A percentile compares a stretch with the other conserved stretches of the same genome.
Conservation (phyloP, 176 grass and related monocot species). For the Oryza longistaminata region DNA sequence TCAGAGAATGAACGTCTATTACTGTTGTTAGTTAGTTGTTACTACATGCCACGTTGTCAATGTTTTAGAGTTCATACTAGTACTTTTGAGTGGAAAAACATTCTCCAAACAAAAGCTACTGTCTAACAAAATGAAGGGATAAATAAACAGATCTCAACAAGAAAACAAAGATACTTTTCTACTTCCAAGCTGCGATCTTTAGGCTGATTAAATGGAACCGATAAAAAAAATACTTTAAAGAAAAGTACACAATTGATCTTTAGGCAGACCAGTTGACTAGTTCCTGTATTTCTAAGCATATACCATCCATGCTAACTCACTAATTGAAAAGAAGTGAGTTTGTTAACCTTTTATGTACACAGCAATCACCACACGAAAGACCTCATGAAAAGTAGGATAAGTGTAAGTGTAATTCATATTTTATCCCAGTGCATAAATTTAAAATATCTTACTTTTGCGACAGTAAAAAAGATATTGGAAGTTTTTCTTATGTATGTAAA, state of each 20-base stretch:
- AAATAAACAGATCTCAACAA: background rate
- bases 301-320: background rate
- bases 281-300: background rate
- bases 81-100: slow-evolving; percentile 8
- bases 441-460: slow-evolving; percentile 5
- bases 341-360: background rate
- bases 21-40: slow-evolving; percentile 19
- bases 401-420: background rate
- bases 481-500: background rate
- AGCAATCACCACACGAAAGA: background rate
- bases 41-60: background rate
- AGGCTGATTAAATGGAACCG: slow-evolving; percentile 6
- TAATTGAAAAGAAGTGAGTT: background rate
- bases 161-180: background rate
- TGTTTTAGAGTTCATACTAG: background rate
- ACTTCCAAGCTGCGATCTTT: slow-evolving; percentile 19
- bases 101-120: background rate
- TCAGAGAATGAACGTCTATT: slow-evolving; percentile 40
- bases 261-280: slow-evolving; percentile 5
- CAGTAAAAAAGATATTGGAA: slow-evolving; percentile 6
- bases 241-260: background rate
- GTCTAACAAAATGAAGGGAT: slow-evolving; percentile 5
- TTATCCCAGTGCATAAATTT: background rate
- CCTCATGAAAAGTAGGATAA: background rate
- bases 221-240: background rate